phyloP scores from a whole-genome alignment of 2,329 filamentous ascomycete genomes.

The Thielaviopsis ethacetica region DNA sequence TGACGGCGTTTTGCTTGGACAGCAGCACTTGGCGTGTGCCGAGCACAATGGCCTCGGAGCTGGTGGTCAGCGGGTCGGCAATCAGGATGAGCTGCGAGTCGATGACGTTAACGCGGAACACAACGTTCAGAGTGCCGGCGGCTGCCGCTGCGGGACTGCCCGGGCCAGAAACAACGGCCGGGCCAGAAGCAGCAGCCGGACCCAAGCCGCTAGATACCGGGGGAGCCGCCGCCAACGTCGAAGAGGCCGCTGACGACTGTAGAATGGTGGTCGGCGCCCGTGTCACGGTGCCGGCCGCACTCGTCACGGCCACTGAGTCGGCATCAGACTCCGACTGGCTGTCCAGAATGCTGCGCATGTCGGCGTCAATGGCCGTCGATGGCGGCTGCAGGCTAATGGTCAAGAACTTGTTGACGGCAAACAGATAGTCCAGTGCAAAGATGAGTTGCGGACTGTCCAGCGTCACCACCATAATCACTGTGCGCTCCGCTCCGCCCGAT shows the following conservation, averaged over 20 bases:
- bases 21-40: conserved; percentile 86
- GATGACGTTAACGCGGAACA: conserved; percentile 84
- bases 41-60: conserved; percentile 88
- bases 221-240: conserved; percentile 9
- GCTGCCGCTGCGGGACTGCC: not conserved
- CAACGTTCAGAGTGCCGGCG: conserved; percentile 46
- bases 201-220: conserved; percentile 15
- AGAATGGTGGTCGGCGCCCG: not conserved
- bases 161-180: not conserved
- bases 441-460: conserved; percentile 92
- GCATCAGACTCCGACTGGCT: conserved; percentile 32
- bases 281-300: not conserved
- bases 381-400: conserved; percentile 47
- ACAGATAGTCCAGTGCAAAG: conserved; percentile 88
- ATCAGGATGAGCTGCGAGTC: conserved; percentile 95
- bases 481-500: conserved; percentile 61
- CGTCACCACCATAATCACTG: conserved; percentile 78
- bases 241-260: not conserved
- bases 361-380: conserved; percentile 41
- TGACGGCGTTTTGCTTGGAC: conserved; percentile 85
- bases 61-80: conserved; percentile 77
- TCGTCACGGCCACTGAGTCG: conserved; percentile 29
- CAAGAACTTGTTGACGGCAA: conserved; percentile 74
- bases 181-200: not conserved
- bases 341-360: conserved; percentile 38